Evolutionary conservation across 805 yeast species (phyloP).

Genomic region (Kazachstania martiniae): DNA sequence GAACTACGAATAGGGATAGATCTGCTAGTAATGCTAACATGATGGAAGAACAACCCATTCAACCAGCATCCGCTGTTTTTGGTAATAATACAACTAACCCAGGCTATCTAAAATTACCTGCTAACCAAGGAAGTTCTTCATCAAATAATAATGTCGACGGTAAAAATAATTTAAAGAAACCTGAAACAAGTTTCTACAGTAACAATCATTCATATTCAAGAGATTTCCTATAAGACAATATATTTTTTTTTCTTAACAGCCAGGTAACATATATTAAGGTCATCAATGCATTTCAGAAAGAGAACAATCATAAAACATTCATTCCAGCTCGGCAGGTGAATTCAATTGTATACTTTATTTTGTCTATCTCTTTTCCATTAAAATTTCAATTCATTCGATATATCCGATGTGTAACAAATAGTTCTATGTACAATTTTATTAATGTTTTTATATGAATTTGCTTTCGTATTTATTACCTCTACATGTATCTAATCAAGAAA

Average conservation of each 20-base stretch:
- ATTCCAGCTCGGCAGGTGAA: no score
- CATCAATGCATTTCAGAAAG: no score
- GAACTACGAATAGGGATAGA: not conserved
- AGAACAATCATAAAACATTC: not conserved
- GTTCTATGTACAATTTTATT: no score
- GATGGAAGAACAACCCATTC: slow-evolving; percentile 12
- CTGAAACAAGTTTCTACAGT: slow-evolving; percentile 24
- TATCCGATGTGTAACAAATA: no score
- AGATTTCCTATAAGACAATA: slow-evolving; percentile 5
- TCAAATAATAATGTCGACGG: no score
- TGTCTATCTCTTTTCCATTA: no score
- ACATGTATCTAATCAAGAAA: no score
- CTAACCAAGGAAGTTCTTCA: not conserved
- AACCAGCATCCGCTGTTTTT: slow-evolving; percentile 23
- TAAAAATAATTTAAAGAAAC: slow-evolving; percentile 17
- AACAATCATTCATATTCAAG: slow-evolving; percentile 11
- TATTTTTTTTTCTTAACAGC: not conserved
- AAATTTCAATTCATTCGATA: no score
- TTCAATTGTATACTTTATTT: no score
- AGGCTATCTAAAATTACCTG: slow-evolving; percentile 10
- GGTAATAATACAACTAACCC: slow-evolving; percentile 7
- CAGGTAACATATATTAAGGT: not conserved
- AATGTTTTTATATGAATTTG: no score
- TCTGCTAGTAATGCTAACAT: slow-evolving; percentile 1
- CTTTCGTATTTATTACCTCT: no score